A percentile compares a stretch with the other conserved stretches of the same genome.
Conservation (phyloP, 2,329 filamentous ascomycete species). For the Chaetoscypha palmicola region DNA sequence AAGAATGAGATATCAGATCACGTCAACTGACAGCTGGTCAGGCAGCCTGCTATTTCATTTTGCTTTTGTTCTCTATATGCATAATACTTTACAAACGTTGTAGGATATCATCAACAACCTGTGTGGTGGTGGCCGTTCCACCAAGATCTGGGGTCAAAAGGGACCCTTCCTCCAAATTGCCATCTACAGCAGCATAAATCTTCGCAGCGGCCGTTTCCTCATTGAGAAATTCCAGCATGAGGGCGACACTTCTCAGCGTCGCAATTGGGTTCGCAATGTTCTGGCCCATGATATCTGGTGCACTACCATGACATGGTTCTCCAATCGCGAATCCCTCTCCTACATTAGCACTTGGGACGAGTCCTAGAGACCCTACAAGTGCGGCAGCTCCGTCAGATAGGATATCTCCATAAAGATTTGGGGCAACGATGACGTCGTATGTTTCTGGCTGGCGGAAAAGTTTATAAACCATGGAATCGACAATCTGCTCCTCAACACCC, state of each 20-base stretch:
- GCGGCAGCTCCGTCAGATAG: conserved; percentile 92
- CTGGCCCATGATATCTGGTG: conserved; percentile 90
- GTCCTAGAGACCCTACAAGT: conserved; percentile 81
- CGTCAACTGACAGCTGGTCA: background rate
- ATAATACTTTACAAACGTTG: conserved; percentile 58
- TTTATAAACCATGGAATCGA: conserved; percentile 99
- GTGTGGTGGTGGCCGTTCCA: conserved; percentile 74
- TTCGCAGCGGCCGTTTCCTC: conserved; percentile 78
- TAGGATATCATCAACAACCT: conserved; percentile 83
- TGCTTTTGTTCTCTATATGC: background rate
- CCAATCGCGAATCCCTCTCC: conserved; percentile 92
- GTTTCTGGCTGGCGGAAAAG: conserved; percentile 91
- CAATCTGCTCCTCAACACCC: conserved; percentile 89
- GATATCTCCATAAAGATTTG: conserved; percentile 96
- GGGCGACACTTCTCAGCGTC: conserved; percentile 78
- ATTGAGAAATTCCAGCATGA: conserved; percentile 95
- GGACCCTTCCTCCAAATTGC: conserved; percentile 74
- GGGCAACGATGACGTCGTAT: conserved; percentile 97
- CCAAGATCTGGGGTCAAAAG: conserved; percentile 85
- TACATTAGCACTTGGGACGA: conserved; percentile 93
- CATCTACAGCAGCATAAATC: conserved; percentile 91
- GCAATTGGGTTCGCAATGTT: conserved; percentile 95
- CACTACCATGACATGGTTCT: conserved; percentile 94
- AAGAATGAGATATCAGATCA: background rate
- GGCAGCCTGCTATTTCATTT: background rate